Evolutionary conservation across 352 stramenopile species (phyloP).

Genomic region (Globisporangium paroecandrum): DNA sequence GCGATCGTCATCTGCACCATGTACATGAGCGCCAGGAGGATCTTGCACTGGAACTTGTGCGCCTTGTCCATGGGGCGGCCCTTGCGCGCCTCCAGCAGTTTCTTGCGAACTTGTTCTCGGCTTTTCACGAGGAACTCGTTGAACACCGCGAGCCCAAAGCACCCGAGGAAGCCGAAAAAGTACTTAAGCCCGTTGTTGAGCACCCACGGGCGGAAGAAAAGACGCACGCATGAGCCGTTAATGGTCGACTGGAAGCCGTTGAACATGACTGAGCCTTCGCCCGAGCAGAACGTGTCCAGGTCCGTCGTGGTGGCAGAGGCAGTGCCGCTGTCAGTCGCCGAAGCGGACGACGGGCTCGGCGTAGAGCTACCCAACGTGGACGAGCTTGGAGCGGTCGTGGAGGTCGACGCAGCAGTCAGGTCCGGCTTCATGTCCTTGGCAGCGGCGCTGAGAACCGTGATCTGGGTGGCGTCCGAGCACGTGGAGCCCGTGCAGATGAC

Average conservation of each 20-base stretch:
- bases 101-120: conserved; percentile 47
- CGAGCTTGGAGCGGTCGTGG: conserved; percentile 19
- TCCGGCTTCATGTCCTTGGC: conserved; percentile 37
- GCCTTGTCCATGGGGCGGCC: conserved; percentile 40
- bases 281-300: conserved; percentile 44
- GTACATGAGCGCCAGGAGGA: conserved; percentile 58
- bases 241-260: conserved; percentile 78
- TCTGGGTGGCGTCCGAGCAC: conserved; percentile 61
- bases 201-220: conserved; percentile 81
- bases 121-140: conserved; percentile 66
- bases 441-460: conserved; percentile 47
- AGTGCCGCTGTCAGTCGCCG: conserved; percentile 14
- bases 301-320: conserved; percentile 21
- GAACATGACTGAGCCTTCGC: conserved; percentile 77
- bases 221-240: conserved; percentile 62
- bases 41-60: conserved; percentile 65
- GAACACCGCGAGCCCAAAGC: conserved; percentile 55
- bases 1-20: conserved; percentile 81
- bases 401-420: conserved; percentile 19
- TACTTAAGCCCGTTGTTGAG: conserved; percentile 75
- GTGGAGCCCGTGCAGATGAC: conserved; percentile 48
- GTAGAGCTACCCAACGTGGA: conserved; percentile 2
- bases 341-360: conserved; percentile 19
- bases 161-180: conserved; percentile 62
- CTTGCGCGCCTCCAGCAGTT: conserved; percentile 36